Evolutionary conservation across 2,329 filamentous ascomycete species (phyloP), one percentile per base, ranked within the genome.

Genomic region (Penicillium sp.): DNA sequence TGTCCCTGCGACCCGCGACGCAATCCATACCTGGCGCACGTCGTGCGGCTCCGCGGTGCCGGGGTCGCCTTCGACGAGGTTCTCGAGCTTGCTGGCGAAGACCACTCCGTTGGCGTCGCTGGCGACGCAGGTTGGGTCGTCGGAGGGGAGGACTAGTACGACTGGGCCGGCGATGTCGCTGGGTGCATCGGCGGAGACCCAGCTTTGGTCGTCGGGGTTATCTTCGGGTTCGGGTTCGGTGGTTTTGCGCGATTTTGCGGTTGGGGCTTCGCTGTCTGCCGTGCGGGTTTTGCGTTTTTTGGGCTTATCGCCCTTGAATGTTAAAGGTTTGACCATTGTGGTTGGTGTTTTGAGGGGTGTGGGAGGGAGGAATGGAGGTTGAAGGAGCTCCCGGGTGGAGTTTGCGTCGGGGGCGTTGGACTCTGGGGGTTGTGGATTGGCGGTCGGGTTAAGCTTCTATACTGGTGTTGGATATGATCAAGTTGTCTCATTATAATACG

Each of bases 291-390:
- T 97, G 72, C 91, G 84, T 80, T 97, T 97, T 76, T 94, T 96
- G 56, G 84, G 78, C 77, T 94, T 97, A 77, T 99, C 94, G 79
- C 94, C 94, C 77, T 99, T 99, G 81, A 99, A 99, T 45, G 85
- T 81, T 55, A 99, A 83, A 44, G 93, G 87, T 73, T 96, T 97
- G 64, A 96, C 73, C 74, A 74, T 76, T 59, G 43, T 43, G 35
- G 26, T 27, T 50, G 9, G 29, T 48, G 7, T 29, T 48, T 43
- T 16, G 9, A 27, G 53, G 27, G 19, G 34, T 45, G 35, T 18
- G 23, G 23, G 23, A 23, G 23, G 49, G 42, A 48, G 46, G 39
- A 41, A 57, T 53, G 45, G 18, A 23, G 26, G 42, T 47, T 39
- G 42, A 47, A 43, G 45, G 30, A 35, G 44, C 18, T 45, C 29